phyloP scores from a whole-genome alignment of 2,329 filamentous ascomycete genomes.

The Colletotrichum lupini region DNA sequence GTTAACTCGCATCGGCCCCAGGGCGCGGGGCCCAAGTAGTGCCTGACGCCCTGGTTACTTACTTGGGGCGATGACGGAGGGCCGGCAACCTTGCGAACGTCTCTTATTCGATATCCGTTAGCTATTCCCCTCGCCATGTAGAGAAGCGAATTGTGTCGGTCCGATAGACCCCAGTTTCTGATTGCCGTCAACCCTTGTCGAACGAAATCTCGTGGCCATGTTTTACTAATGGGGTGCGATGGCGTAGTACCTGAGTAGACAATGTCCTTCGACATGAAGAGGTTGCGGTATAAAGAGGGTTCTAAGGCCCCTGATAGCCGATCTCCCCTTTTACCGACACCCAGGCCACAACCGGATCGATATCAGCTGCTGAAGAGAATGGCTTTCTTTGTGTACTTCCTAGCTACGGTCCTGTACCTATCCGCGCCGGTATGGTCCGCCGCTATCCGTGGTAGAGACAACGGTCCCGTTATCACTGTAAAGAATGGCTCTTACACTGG shows the following conservation, averaged over 20 bases:
- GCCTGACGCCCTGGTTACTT: neutral
- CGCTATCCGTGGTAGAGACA: neutral
- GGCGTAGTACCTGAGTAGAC: neutral
- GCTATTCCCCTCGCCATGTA: constrained; percentile 5
- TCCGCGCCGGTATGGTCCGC: constrained; percentile 14
- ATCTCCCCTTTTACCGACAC: neutral
- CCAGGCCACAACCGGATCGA: neutral
- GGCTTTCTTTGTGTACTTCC: constrained; percentile 10
- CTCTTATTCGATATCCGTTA: neutral
- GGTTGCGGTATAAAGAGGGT: constrained; percentile 19
- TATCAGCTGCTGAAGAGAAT: constrained; percentile 12
- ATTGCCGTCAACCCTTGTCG: neutral
- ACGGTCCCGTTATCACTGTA: constrained; percentile 20
- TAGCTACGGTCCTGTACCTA: constrained; percentile 23
- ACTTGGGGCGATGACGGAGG: neutral
- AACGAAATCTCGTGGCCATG: constrained; percentile 7
- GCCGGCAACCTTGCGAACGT: neutral
- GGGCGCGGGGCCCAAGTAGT: neutral
- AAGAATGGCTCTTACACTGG: constrained; percentile 49
- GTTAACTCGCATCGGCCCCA: neutral
- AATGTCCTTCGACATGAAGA: neutral
- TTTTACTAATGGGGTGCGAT: neutral
- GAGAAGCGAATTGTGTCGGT: constrained; percentile 5
- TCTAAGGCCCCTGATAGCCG: neutral
- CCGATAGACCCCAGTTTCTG: constrained; percentile 21